Base-by-base conservation (phyloP, 768 basidiomycete genomes). In the Lactarius sp. region DNA sequence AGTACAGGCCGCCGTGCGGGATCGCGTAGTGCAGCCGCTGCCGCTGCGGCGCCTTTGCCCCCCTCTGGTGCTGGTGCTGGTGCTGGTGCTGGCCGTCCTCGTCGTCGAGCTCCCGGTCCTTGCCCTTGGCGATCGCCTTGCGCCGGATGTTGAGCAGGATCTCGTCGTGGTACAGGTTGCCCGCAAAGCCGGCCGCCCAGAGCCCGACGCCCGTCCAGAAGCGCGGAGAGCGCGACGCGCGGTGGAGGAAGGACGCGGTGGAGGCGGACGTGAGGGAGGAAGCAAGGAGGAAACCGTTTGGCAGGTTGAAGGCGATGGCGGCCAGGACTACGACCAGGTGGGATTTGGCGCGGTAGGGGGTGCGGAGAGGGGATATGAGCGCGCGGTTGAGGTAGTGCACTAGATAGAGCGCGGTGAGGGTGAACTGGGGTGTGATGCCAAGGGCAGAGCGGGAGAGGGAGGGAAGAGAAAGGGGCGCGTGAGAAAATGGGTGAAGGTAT, bases 151-250 rank as follows among this genome's bases (percentile, higher is more conserved):
- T 79, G 70, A 93, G 79, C 9, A 98, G 83, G 34, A 98, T 80
- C 72, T 97, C 94, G 75, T 98, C 96, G 73, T 97, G 94, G 39
- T 82, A 77, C 37, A 97, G 77, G 74, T 98, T 98, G 0, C 92
- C 91, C 0, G 71, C 75, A 49, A 94, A 80, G 0, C 96, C 96
- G 0, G 76, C 39, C 0, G 78, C 77, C 89, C 92, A 98, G 3
- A 94, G 70, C 0, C 62, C 69, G 13, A 90, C 70, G 2, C 90
- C 91, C 4, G 74, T 42, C 77, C 84, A 86, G 75, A 93, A 94
- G 0, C 69, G 70, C 16, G 79, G 73, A 7, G 75, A 74, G 14
- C 72, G 64, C 36, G 71, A 70, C 6, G 76, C 73, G 8, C 65
- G 67, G 0, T 65, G 62, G 49, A 85, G 77, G 70, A 78, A 82